Conservation (phyloP, 1,139 yeast species). For the Sugiyamaella castrensis region DNA sequence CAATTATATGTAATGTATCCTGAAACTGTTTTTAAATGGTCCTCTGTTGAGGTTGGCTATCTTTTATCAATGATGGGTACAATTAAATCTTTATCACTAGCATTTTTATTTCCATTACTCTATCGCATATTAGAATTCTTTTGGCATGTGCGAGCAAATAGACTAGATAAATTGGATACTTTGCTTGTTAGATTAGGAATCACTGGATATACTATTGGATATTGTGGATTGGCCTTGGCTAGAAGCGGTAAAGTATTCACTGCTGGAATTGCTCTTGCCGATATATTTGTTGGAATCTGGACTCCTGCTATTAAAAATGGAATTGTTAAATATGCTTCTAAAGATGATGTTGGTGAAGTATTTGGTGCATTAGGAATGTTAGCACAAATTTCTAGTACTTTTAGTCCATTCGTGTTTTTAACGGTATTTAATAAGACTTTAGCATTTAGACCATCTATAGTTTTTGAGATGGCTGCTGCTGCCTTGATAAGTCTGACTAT, state of each 20-base stretch:
- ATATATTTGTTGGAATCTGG: conserved; percentile 48
- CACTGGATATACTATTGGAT: conserved; percentile 45
- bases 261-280: conserved; percentile 35
- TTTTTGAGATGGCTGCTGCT: conserved; percentile 26
- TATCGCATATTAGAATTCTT: conserved; percentile 40
- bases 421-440: conserved; percentile 32
- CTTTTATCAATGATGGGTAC: conserved; percentile 55
- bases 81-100: conserved; percentile 43
- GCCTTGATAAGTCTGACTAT: conserved; percentile 14
- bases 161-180: conserved; percentile 56
- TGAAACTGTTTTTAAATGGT: conserved; percentile 58
- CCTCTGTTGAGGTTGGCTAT: conserved; percentile 56
- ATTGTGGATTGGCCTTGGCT: conserved; percentile 40
- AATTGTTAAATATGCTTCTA: conserved; percentile 48
- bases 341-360: conserved; percentile 34
- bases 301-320: conserved; percentile 51
- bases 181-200: conserved; percentile 43
- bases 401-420: conserved; percentile 33
- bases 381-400: conserved; percentile 25
- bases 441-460: conserved; percentile 29
- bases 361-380: conserved; percentile 36
- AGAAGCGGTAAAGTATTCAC: conserved; percentile 24
- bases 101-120: conserved; percentile 44
- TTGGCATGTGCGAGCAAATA: conserved; percentile 25
- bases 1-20: conserved; percentile 56